These are phyloP conservation scores for Warburgia ugandensis DNA, from an alignment of 164 flowering plant genomes.

Conservation along the genomic window DNA sequence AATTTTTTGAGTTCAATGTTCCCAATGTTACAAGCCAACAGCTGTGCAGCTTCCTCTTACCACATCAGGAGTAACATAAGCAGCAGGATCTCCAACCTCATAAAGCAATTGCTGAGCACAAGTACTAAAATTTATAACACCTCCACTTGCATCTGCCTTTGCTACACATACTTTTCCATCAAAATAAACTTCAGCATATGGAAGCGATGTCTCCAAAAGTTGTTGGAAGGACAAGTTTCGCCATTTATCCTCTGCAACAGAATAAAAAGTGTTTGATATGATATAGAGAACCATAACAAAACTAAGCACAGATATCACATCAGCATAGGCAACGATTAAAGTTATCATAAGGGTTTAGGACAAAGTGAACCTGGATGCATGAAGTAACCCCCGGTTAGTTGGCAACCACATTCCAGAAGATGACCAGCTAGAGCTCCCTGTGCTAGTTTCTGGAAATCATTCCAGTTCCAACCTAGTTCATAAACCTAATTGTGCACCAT, in stretches of 20 bases:
- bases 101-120: slow-evolving; percentile 97
- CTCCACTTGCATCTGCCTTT: slow-evolving; percentile 80
- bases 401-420: slow-evolving; percentile 97
- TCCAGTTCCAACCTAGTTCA: slow-evolving; percentile 98
- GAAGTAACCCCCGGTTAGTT: slow-evolving; percentile 96
- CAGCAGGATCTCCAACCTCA: slow-evolving; percentile 84
- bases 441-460: slow-evolving; percentile 62
- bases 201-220: slow-evolving; percentile 77
- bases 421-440: slow-evolving; percentile 92
- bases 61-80: slow-evolving; percentile 92
- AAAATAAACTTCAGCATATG: slow-evolving; percentile 69
- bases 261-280: too few relatives aligned
- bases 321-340: too few relatives aligned
- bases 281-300: not conserved
- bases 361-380: slow-evolving; percentile 81
- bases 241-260: slow-evolving; percentile 53
- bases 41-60: slow-evolving; percentile 28
- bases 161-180: slow-evolving; percentile 69
- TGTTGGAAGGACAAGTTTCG: slow-evolving; percentile 48
- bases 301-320: too few relatives aligned
- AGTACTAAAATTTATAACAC: slow-evolving; percentile 60
- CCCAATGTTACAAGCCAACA: not conserved
- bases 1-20: not conserved
- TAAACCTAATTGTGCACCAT: slow-evolving; percentile 47
- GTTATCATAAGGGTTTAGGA: too few relatives aligned